phyloP scores from a whole-genome alignment of 495 filamentous ascomycete genomes.

The Neurospora cerealis region DNA sequence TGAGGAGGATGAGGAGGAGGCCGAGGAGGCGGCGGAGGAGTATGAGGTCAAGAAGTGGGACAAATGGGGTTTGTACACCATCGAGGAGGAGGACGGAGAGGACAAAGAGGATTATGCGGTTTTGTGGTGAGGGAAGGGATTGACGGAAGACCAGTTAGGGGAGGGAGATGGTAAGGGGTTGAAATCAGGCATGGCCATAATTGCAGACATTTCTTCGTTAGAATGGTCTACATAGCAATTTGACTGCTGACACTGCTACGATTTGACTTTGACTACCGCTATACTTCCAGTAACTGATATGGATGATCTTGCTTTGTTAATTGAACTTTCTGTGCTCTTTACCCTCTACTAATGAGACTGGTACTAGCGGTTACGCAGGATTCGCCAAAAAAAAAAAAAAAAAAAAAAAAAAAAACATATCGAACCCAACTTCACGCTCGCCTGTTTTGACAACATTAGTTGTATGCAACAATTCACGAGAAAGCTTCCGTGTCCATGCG shows the following conservation, averaged over 20 bases:
- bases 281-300: not conserved
- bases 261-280: not conserved
- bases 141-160: no score
- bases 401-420: no score
- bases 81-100: not conserved
- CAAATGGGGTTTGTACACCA: not conserved
- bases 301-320: rapidly evolving
- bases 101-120: not conserved
- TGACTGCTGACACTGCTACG: not conserved
- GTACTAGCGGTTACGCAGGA: no score
- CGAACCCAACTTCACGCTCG: no score
- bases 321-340: not conserved
- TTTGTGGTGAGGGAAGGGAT: not conserved
- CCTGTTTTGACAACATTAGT: no score
- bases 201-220: not conserved
- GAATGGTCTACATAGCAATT: not conserved
- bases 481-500: no score
- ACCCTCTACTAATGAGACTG: not conserved
- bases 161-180: no score
- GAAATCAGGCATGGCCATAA: no score
- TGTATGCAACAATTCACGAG: no score
- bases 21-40: not conserved
- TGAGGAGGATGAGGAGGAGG: not conserved
- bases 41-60: not conserved
- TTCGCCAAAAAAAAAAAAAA: no score